Evolutionary conservation across 306 rosid genomes (phyloP), one percentile per base, ranked within the genome.

Genomic region (Begonia fuchsioides): DNA sequence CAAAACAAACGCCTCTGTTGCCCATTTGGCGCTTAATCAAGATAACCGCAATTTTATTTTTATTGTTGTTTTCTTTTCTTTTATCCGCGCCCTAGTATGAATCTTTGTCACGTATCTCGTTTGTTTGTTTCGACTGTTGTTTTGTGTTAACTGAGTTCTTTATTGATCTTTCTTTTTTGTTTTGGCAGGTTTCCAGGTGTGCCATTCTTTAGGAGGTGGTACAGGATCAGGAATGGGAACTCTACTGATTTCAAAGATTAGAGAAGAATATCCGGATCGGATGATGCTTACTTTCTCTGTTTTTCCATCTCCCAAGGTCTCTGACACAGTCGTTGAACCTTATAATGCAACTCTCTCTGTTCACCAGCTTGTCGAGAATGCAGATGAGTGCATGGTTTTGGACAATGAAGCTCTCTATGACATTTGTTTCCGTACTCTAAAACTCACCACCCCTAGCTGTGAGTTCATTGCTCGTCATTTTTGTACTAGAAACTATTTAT

Each of bases 221-320:
- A 76, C 78, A n/a, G 82, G 82, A 5, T 76, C 82, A 10, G 82
- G 82, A 53, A 76, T 71, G 82, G 78, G 82, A 51, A 76, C 82
- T 0, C 78, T 76, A 51, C 75, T 71, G 20, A 76, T 76, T 43
- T 76, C 82, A 3, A 76, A 76, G 70, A 76, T 76, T 54, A 47
- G 82, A 39, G 82, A 76, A 52, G 82, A 76, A 17, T 76, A 76
- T 43, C 82, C 78, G 10, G 82, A 71, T 43, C 32, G 82, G 7
- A 76, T 76, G 82, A 76, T 76, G 82, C 78, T 76, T 13, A 71
- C 82, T 1, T 76, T 76, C 70, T 76, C 78, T 8, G 82, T 76
- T 18, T 76, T 76, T 47, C 82, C 82, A 0, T 76, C 82, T 3
- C 82, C 82, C 0, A 76, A 76, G 72, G 82, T 76, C 8, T 76